Evolutionary conservation across 306 rosid genomes (phyloP).

Genomic region (Vigna radiata): DNA sequence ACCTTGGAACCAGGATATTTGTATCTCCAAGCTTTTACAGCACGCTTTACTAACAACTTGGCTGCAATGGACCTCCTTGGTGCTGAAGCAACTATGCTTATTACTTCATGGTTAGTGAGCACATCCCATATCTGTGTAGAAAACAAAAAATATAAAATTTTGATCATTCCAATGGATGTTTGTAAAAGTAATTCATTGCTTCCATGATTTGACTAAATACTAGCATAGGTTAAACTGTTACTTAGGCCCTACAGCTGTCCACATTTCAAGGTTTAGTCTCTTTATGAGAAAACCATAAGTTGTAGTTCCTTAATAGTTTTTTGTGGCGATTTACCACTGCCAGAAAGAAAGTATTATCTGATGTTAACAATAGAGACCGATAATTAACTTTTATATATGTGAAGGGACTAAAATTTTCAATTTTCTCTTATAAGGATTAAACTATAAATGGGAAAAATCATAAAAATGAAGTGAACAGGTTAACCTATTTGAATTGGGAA

Average conservation of each 20-base stretch:
- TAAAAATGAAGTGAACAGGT: not conserved
- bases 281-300: too few relatives aligned
- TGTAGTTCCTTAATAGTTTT: too few relatives aligned
- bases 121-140: conserved; percentile 93
- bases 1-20: conserved; percentile 66
- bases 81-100: conserved; percentile 77
- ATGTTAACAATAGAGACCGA: too few relatives aligned
- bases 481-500: conserved; percentile 4
- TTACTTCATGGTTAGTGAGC: conserved; percentile 72
- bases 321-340: too few relatives aligned
- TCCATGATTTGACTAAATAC: not conserved
- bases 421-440: too few relatives aligned
- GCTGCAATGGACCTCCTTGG: conserved; percentile 72
- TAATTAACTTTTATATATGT: too few relatives aligned
- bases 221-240: too few relatives aligned
- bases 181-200: conserved; percentile 8
- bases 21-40: conserved; percentile 68
- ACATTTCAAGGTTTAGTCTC: too few relatives aligned
- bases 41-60: conserved; percentile 63
- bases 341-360: too few relatives aligned
- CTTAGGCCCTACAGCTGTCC: too few relatives aligned
- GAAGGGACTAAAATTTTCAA: too few relatives aligned
- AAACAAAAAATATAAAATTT: not conserved
- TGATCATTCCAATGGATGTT: conserved; percentile 4
- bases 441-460: too few relatives aligned